Evolutionary conservation across 495 filamentous ascomycete genomes (phyloP), one percentile per base, ranked within the genome.

Genomic region (Stereocaulon alpinum): DNA sequence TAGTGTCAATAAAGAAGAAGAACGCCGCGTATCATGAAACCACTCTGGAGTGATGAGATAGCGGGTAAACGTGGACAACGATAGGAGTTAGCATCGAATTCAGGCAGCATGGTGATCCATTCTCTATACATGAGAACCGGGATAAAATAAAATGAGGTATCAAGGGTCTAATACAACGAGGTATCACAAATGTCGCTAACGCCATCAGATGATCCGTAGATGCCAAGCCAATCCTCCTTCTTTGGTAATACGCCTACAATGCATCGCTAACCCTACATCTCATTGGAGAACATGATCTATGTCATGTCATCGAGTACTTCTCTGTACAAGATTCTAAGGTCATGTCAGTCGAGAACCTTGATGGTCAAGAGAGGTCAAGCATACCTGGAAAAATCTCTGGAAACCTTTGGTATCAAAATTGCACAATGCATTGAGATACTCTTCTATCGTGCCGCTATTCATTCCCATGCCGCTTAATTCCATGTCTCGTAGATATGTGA

Each of bases 401-500:
- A 81, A 82, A 20, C 72, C 76, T 70, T 75, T 80, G 63, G 71
- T 55, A 61, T 81, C 79, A 63, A 73, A 64, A 66, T 69, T 75
- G 55, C 71, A 76, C 65, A 86, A 67, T 40, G 74, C 73, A 48
- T 70, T 68, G 59, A 86, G 64, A 67, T 84, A 83, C 64, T 82
- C 79, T 55, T 78, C 75, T 51, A 76, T 76, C 34, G 76, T 72
- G n/a, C 76, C 72, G 4, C 64, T 67, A 27, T 74, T 72, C 71
- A 81, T 78, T 32, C 79, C 78, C 73, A 83, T 79, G 17, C 75
- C 73, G 18, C 71, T 74, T 43, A 84, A 62, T 56, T 83, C 79
- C 17, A 69, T 68, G 34, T 71, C 71, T 41, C 77, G 71, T n/a
- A 87, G 70, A 63, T 80, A 81, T 14, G 77, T 71, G 1, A 76